Evolutionary conservation across 1,284 basidiomycete genomes (phyloP), one percentile per base, ranked within the genome.

Genomic region (Heliocybe sulcata): DNA sequence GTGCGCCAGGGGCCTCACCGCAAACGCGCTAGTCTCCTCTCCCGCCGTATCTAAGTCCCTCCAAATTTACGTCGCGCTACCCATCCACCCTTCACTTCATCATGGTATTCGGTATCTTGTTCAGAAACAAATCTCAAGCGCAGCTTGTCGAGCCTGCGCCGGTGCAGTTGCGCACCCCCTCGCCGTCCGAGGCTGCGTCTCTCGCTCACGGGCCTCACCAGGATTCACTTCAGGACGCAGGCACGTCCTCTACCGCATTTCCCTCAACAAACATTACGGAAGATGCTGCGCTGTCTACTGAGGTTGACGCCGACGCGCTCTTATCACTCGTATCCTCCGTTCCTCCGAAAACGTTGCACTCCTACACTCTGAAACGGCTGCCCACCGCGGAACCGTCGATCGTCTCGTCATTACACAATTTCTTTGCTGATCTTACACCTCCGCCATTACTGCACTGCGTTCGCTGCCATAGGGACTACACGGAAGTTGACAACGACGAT

Each of bases 381-480:
- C 64, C 64, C 27, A 53, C 52, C 29, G 60, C 65, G 22, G 60
- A 64, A 9, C 62, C 57, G 20, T 56, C 61, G 31, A 59, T 61
- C 0, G 67, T 81, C 8, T 65, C 72, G 25, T 66, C 74, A 12
- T 71, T 88, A 3, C 68, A 74, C 1, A 55, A 68, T 0, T 87
- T 88, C 68, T 87, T 86, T 62, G 66, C 75, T 2, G 66, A 72
- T 1, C 77, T 90, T 45, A 68, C 72, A 0, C 84, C 83, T 0
- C 87, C 88, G 0, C 85, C 84, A 2, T 69, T 71, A 48, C 69
- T 87, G 16, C 87, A 90, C 61, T 90, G 87, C 57, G 76, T 83
- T 22, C 77, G 88, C 2, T 90, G 88, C 65, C 87, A 90, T 66
- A 77, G 79, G 53, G 74, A 72, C 55, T 72, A 61, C 42, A 63